Conservation (phyloP, 2,329 filamentous ascomycete species). For the Paramyrothecium roridum region DNA sequence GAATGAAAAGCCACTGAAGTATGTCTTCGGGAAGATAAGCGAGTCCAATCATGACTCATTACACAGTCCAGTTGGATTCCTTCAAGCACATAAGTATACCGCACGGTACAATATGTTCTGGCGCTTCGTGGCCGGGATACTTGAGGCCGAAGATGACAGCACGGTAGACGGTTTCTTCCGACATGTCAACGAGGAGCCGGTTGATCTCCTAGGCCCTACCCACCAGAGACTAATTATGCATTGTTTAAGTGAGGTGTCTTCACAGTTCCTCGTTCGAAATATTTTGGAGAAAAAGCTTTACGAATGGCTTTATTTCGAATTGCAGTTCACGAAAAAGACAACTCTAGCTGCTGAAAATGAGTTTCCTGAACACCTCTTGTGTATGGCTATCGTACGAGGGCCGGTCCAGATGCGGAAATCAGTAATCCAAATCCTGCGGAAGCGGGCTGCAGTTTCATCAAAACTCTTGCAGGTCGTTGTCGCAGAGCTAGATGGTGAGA, state of each 20-base stretch:
- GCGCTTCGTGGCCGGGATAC: constrained; percentile 38
- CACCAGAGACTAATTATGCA: constrained; percentile 36
- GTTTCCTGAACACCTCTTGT: no score
- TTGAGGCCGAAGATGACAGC: constrained; percentile 12
- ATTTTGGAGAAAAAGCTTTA: neutral
- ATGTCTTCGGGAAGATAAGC: neutral
- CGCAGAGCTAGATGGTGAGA: no score
- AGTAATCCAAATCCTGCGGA: no score
- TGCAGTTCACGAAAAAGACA: no score
- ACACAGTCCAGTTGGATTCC: constrained; percentile 12
- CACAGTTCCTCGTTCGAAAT: neutral
- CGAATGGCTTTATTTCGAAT: no score
- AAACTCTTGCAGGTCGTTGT: no score
- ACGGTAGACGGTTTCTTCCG: constrained; percentile 20
- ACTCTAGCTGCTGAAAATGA: no score
- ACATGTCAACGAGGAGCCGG: constrained; percentile 26
- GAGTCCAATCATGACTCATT: no score
- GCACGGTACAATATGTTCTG: constrained; percentile 35
- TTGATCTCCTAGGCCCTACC: constrained; percentile 29
- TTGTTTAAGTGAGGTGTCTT: constrained; percentile 31
- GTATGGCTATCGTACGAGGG: no score
- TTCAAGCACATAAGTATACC: constrained; percentile 33
- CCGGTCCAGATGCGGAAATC: no score
- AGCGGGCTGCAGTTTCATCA: no score
- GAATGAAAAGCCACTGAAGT: constrained; percentile 8